These are phyloP conservation scores for Mycena filopes DNA, from an alignment of 768 basidiomycete species.

Conservation along the genomic window DNA sequence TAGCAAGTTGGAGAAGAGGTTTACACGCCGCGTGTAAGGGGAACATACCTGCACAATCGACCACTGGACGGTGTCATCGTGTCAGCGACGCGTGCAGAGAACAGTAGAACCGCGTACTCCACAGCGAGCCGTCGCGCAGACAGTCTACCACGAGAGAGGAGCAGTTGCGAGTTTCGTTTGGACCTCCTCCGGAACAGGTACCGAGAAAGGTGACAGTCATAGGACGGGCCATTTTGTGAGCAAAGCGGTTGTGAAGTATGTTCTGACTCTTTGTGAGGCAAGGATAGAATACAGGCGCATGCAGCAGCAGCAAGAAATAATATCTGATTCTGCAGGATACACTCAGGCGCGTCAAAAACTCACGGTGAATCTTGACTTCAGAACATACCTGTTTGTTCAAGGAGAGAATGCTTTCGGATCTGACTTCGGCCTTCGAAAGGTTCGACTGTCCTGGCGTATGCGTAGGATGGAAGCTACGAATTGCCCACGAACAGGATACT, in stretches of 20 bases:
- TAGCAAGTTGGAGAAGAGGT: conserved; percentile 7
- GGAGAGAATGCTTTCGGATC: too few relatives aligned
- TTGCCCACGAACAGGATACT: too few relatives aligned
- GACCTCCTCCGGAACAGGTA: conserved; percentile 82
- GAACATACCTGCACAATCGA: conserved; percentile 82
- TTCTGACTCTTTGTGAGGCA: too few relatives aligned
- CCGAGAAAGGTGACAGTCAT: conserved; percentile 81
- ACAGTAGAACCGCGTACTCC: conserved; percentile 62
- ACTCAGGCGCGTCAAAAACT: too few relatives aligned
- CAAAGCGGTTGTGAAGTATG: too few relatives aligned
- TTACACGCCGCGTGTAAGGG: not conserved
- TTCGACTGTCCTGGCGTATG: too few relatives aligned
- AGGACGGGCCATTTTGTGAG: conserved; percentile 46
- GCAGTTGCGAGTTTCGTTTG: conserved; percentile 77
- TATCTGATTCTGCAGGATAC: too few relatives aligned
- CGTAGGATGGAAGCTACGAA: too few relatives aligned
- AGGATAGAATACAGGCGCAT: too few relatives aligned
- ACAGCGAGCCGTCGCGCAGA: conserved; percentile 63
- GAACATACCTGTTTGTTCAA: too few relatives aligned
- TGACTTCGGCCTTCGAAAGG: too few relatives aligned
- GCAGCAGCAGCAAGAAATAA: not conserved
- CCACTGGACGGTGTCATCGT: conserved; percentile 59
- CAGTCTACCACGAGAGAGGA: conserved; percentile 77
- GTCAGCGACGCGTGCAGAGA: conserved; percentile 26
- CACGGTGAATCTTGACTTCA: too few relatives aligned